Percentiles rank a stretch among this genome's conserved stretches.
phyloP scores from a whole-genome alignment of 192 early-diverging fungal genomes.

The Podila minutissima region DNA sequence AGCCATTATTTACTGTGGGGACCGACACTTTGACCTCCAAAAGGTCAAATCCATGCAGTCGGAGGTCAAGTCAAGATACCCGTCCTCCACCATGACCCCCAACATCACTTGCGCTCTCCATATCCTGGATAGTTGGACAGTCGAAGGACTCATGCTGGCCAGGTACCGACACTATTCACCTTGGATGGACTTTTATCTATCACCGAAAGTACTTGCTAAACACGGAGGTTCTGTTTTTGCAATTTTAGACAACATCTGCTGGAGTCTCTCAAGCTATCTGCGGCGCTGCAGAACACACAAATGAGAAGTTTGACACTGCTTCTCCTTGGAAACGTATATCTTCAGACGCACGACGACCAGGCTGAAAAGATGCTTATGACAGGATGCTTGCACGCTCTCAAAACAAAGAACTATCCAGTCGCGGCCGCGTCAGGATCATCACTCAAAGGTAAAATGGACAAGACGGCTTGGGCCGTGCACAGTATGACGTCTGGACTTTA shows the following conservation, averaged over 20 bases:
- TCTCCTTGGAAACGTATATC: constrained; percentile 48
- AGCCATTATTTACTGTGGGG: constrained; percentile 34
- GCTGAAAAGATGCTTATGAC: constrained; percentile 56
- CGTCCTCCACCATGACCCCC: constrained; percentile 3
- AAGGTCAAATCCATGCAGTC: constrained; percentile 20
- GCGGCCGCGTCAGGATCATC: constrained; percentile 31
- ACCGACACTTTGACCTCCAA: constrained; percentile 9
- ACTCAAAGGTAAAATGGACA: constrained; percentile 35
- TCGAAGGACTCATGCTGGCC: constrained; percentile 27
- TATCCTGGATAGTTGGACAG: constrained; percentile 40
- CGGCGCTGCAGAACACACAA: constrained; percentile 45
- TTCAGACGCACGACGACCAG: constrained; percentile 54
- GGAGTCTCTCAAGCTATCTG: constrained; percentile 49
- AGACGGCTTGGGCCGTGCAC: background rate
- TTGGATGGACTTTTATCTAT: constrained; percentile 11
- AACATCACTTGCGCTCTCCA: constrained; percentile 29
- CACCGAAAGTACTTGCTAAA: too few relatives aligned
- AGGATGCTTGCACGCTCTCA: constrained; percentile 35
- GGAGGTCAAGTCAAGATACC: constrained; percentile 22
- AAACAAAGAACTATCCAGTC: constrained; percentile 33
- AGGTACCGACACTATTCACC: constrained; percentile 21
- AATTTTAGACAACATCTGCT: constrained; percentile 52
- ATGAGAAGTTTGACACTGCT: constrained; percentile 50
- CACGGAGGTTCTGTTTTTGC: constrained; percentile 1
- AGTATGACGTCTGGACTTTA: background rate